A percentile compares a stretch with the other conserved stretches of the same genome.
Evolutionary conservation across 78 protist species (phyloP).

Genomic region (Creolimax fragrantissima): DNA sequence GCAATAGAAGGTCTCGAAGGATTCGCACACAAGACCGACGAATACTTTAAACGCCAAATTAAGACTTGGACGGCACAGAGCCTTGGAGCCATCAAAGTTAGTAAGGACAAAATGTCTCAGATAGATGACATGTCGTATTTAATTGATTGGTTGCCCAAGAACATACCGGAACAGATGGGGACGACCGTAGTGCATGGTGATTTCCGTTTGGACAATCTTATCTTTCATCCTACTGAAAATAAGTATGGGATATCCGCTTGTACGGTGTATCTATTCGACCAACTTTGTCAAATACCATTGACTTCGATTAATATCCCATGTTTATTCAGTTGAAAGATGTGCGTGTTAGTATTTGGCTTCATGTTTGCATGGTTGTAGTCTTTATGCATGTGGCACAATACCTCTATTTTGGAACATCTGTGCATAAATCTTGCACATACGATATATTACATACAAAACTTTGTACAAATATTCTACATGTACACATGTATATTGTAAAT

Average conservation of each 20-base stretch:
- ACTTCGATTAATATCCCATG: not conserved
- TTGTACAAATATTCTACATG: not conserved
- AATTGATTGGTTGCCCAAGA: not conserved
- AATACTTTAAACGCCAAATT: constrained; percentile 2
- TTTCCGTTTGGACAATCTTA: constrained; percentile 34
- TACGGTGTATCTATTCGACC: no score
- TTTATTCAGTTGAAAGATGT: no score
- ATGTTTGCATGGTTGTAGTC: no score
- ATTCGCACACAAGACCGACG: not conserved
- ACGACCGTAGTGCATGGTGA: constrained; percentile 53
- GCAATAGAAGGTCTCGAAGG: constrained; percentile 22
- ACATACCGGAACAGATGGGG: not conserved
- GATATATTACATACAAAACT: not conserved
- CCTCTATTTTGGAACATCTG: not conserved
- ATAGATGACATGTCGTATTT: not conserved
- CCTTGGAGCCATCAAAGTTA: not conserved
- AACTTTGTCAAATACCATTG: no score
- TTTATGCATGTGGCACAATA: not conserved
- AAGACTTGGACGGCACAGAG: not conserved
- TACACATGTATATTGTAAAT: not conserved
- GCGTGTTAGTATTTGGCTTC: no score
- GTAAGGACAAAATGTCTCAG: not conserved
- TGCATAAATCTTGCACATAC: no score
- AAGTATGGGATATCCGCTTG: no score
- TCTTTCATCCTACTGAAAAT: constrained; percentile 25